phyloP scores from a whole-genome alignment of 306 rosid genomes.

The Macrotyloma uniflorum region DNA sequence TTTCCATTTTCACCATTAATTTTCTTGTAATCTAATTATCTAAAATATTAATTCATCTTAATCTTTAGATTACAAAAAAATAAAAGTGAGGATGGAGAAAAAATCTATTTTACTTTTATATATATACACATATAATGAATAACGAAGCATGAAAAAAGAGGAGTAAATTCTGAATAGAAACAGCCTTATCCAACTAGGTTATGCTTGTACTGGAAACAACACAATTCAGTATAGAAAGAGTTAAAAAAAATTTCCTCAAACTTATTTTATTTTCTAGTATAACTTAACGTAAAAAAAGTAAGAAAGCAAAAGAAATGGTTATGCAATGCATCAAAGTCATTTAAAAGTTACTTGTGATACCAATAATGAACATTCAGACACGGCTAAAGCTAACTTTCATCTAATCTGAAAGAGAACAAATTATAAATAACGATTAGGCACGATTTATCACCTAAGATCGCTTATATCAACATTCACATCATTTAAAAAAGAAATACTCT shows the following conservation, averaged over 20 bases:
- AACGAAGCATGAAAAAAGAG: background rate
- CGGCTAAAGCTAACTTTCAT: background rate
- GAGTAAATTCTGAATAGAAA: background rate
- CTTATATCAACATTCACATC: slow-evolving; percentile 25
- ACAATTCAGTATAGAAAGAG: background rate
- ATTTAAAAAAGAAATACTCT: background rate
- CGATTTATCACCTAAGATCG: slow-evolving; percentile 15
- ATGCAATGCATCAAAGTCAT: background rate
- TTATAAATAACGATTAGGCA: slow-evolving; percentile 12
- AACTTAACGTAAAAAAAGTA: background rate
- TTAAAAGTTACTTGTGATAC: slow-evolving; percentile 13
- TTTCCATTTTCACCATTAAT: too few relatives aligned
- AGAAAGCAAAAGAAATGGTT: background rate
- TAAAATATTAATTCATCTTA: too few relatives aligned
- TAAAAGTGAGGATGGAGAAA: too few relatives aligned
- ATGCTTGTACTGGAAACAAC: background rate
- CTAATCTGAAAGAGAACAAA: slow-evolving; percentile 12
- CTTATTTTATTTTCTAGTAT: background rate
- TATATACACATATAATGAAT: background rate
- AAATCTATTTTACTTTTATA: too few relatives aligned
- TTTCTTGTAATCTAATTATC: too few relatives aligned
- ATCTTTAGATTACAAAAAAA: too few relatives aligned
- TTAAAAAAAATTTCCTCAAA: background rate
- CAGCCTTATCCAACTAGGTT: background rate
- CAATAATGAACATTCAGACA: slow-evolving; percentile 30